phyloP scores from a whole-genome alignment of 495 filamentous ascomycete genomes.

The Xylaria intraflava region DNA sequence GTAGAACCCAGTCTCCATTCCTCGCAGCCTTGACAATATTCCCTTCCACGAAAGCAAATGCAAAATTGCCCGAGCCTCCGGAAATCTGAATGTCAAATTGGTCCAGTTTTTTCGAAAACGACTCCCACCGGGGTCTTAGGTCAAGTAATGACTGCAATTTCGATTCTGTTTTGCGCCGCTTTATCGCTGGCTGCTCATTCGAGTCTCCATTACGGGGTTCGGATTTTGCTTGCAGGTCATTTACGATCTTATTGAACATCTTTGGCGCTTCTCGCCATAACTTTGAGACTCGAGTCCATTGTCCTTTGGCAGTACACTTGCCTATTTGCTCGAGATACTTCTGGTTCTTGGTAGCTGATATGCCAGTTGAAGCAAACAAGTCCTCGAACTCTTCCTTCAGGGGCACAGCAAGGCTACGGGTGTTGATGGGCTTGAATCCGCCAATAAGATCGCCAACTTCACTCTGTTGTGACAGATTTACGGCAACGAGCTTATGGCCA shows the following conservation, averaged over 20 bases:
- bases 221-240: conserved; percentile 35
- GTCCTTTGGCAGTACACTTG: conserved; percentile 70
- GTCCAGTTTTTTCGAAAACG: conserved; percentile 67
- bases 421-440: conserved; percentile 91
- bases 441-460: conserved; percentile 89
- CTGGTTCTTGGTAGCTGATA: conserved; percentile 78
- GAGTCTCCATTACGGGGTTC: conserved; percentile 27
- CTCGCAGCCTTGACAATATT: conserved; percentile 86
- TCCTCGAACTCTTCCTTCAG: conserved; percentile 91
- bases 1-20: conserved; percentile 95
- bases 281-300: conserved; percentile 76
- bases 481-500: conserved; percentile 74
- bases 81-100: conserved; percentile 77
- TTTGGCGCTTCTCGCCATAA: conserved; percentile 85
- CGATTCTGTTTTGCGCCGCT: conserved; percentile 76
- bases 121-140: conserved; percentile 70
- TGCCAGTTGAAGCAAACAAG: conserved; percentile 71
- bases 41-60: conserved; percentile 92
- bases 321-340: conserved; percentile 72
- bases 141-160: conserved; percentile 51
- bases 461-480: conserved; percentile 96
- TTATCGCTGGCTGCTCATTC: conserved; percentile 58
- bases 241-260: conserved; percentile 69
- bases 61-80: conserved; percentile 72
- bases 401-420: conserved; percentile 79